phyloP scores from a whole-genome alignment of 2,329 filamentous ascomycete species.

The Cryphonectria japonica region DNA sequence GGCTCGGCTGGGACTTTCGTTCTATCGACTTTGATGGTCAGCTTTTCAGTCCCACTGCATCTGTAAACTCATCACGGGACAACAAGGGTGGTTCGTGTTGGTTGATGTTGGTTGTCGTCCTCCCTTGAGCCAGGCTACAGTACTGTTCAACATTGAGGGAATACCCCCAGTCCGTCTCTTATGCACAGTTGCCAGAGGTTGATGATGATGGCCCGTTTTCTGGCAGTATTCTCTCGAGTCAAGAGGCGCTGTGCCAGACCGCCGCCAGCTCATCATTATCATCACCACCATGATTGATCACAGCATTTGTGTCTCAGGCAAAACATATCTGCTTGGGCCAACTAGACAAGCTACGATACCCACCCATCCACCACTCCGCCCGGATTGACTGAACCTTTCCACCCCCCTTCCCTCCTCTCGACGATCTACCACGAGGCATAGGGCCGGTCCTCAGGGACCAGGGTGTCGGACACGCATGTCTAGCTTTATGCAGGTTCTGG shows the following conservation, averaged over 20 bases:
- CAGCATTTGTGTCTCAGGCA: background rate
- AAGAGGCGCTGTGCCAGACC: background rate
- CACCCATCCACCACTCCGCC: background rate
- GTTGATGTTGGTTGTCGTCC: conserved; percentile 9
- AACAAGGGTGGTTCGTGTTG: background rate
- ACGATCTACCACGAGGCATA: conserved; percentile 27
- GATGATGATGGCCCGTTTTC: background rate
- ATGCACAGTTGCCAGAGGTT: background rate
- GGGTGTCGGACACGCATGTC: conserved; percentile 20
- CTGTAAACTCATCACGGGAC: conserved; percentile 21
- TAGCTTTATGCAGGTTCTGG: conserved; percentile 21
- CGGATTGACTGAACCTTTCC: background rate
- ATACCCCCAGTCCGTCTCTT: too few species aligned
- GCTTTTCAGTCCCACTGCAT: conserved; percentile 22
- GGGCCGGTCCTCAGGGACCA: conserved; percentile 8
- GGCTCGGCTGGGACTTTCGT: background rate
- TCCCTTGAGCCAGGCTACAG: conserved; percentile 1
- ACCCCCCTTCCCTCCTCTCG: background rate
- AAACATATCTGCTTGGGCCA: conserved; percentile 1
- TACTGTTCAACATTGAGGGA: background rate
- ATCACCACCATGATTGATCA: background rate
- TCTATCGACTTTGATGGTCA: conserved; percentile 8
- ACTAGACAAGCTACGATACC: background rate
- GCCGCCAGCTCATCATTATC: background rate
- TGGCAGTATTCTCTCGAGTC: background rate